Evolutionary conservation across 352 stramenopile species (phyloP).

Genomic region (Discostella stelligera): DNA sequence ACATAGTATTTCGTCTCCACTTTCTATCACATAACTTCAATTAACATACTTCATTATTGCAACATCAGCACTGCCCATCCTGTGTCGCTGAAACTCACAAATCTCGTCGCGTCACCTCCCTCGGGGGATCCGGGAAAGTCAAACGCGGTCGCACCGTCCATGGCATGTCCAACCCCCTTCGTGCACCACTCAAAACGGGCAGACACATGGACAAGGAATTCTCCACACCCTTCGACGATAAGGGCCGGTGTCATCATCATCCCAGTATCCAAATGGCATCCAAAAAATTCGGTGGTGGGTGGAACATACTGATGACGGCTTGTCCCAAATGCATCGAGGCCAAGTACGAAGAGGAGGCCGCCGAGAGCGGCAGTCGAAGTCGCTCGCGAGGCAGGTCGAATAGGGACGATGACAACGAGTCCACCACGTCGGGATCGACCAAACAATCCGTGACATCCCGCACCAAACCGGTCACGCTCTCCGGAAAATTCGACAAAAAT

Average conservation of each 20-base stretch:
- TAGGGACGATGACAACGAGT: conserved; percentile 7
- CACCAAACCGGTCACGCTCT: conserved; percentile 17
- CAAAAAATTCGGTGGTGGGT: conserved; percentile 34
- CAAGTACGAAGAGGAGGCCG: conserved; percentile 33
- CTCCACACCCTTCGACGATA: conserved; percentile 40
- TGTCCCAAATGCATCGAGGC: conserved; percentile 48
- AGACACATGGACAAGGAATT: conserved; percentile 42
- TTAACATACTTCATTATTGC: background rate
- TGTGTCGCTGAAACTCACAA: conserved; percentile 30
- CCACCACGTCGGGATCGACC: conserved; percentile 18
- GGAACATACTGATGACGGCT: conserved; percentile 35
- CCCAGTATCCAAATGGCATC: conserved; percentile 38
- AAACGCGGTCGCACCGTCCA: conserved; percentile 32
- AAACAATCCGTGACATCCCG: conserved; percentile 23
- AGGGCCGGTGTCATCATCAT: conserved; percentile 39
- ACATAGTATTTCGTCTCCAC: background rate
- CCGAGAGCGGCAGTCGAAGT: background rate
- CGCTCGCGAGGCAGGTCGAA: background rate
- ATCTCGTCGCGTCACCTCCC: conserved; percentile 43
- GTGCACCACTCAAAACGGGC: conserved; percentile 10
- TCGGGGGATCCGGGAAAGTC: conserved; percentile 24
- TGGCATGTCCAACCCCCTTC: conserved; percentile 24
- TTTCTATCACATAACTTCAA: background rate
- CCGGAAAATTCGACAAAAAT: conserved; percentile 41
- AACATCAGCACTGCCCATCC: conserved; percentile 31